Conservation (phyloP, 1,284 basidiomycete genomes). For the Gomphus bonarii region DNA sequence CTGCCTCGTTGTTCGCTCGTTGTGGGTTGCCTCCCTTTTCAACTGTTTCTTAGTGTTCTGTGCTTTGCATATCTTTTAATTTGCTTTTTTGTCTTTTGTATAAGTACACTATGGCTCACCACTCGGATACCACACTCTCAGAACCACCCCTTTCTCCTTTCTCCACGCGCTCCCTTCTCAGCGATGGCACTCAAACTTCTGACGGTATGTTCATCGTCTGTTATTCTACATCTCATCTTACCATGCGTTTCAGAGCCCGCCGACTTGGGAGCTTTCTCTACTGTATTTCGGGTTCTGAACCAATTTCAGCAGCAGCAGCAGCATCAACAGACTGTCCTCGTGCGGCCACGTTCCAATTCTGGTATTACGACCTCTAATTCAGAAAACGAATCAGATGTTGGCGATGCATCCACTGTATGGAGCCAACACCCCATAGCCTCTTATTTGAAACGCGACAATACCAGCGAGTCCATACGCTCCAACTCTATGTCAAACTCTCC, state of each 20-base stretch:
- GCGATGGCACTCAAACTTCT: slow-evolving; percentile 11
- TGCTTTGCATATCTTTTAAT: slow-evolving; percentile 7
- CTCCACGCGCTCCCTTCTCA: slow-evolving; percentile 9
- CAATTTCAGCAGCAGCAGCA: slow-evolving; percentile 32
- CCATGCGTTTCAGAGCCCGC: slow-evolving; percentile 43
- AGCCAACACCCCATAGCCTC: slow-evolving; percentile 49
- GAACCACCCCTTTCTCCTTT: slow-evolving; percentile 12
- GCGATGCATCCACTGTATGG: slow-evolving; percentile 54
- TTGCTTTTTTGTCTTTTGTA: slow-evolving; percentile 1
- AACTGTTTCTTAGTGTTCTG: background rate
- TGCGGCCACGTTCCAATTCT: slow-evolving; percentile 5
- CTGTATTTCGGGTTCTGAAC: slow-evolving; percentile 58
- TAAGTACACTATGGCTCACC: slow-evolving; percentile 3
- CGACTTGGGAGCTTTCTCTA: slow-evolving; percentile 64
- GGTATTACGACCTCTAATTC: slow-evolving; percentile 21
- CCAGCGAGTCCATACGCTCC: slow-evolving; percentile 18
- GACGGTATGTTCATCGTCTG: background rate
- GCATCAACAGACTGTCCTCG: slow-evolving; percentile 9
- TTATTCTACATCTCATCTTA: background rate
- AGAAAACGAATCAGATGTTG: slow-evolving; percentile 32
- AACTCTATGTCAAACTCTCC: slow-evolving; percentile 19
- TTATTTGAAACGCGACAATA: slow-evolving; percentile 33
- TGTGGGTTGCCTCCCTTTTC: background rate
- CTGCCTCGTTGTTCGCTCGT: background rate
- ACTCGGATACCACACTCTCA: slow-evolving; percentile 10